Base-by-base conservation (phyloP, 2,329 filamentous ascomycete genomes). In the Aspergillus sp. region DNA sequence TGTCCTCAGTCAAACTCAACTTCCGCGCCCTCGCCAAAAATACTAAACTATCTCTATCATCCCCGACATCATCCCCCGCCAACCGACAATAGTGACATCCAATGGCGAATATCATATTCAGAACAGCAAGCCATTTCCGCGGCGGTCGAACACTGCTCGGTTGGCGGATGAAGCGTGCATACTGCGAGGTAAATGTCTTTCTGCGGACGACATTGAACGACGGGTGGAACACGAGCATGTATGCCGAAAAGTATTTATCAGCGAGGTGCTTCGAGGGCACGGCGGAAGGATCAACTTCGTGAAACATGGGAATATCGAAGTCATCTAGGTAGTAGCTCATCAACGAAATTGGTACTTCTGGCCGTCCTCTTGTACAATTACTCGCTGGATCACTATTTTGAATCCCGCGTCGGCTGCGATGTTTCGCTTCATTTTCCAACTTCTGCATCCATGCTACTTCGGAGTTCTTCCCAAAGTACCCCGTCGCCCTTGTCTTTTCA, bases 81-180 rank as follows among this genome's bases (percentile, higher is more conserved):
- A 70, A 54, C n/a, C 63, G 65, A 17, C 62, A 64, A 49, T 71
- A 67, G 27, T 63, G 64, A 49, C 68, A 69, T 2, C 66, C 69
- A 47, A 74, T 68, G 4, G 71, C 71, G 45, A 74, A 70, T n/a
- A 74, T 65, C 58, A 74, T 62, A 47, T 74, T 74, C 45, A 74
- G 47, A n/a, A 72, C 68, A 1, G 69, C 69, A 4, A 73, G 58
- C 68, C 68, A 71, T 48, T 65, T 63, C 20, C 51, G 53, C 0
- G 62, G 64, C 2, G 67, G 66, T 10, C 56, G 52, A 10, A 39
- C 19, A 13, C 3, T 39, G 5, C 53, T 45, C n/a, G 49, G 54
- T 3, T 49, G 41, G n/a, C 46, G 51, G 22, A 54, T 66, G 15
- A 70, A 67, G 25, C 62, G 56, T 25, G 57, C 54, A 51, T 72